These are phyloP conservation scores for Mycena sp. DNA, from an alignment of 1,284 basidiomycete species.

Conservation along the genomic window DNA sequence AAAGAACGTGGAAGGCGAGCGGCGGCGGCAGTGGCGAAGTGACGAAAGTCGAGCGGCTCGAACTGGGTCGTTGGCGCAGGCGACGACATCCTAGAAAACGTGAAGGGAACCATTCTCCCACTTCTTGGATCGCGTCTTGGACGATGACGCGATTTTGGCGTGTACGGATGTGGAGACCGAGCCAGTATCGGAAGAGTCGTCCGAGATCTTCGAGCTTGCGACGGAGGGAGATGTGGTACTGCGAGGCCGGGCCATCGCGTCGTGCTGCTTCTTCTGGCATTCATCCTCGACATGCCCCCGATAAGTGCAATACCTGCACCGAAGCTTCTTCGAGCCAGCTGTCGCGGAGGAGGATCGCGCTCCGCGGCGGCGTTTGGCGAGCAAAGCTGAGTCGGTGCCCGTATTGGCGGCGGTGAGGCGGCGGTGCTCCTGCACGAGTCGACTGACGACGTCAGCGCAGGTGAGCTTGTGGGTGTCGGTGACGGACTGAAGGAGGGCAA, in stretches of 20 bases:
- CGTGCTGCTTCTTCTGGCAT: background rate
- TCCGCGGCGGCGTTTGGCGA: background rate
- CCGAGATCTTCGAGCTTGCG: background rate
- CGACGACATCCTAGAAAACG: background rate
- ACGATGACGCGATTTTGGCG: background rate
- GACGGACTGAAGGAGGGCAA: background rate
- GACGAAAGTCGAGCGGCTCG: no score
- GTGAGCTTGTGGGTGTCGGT: background rate
- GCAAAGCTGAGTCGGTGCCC: background rate
- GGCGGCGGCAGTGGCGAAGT: background rate
- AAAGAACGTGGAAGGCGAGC: background rate
- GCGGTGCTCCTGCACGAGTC: background rate
- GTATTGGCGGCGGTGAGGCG: background rate
- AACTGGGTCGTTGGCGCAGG: no score
- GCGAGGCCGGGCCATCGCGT: background rate
- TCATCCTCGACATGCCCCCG: background rate
- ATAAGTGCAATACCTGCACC: background rate
- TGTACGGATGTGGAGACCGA: background rate
- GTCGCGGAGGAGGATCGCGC: background rate
- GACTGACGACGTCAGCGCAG: background rate
- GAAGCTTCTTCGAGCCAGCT: background rate
- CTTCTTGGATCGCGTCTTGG: background rate
- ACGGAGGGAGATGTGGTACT: background rate
- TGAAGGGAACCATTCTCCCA: background rate
- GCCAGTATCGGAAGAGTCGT: background rate